Base-by-base conservation (phyloP, 1,284 basidiomycete species). In the Ceratobasidium sp. region DNA sequence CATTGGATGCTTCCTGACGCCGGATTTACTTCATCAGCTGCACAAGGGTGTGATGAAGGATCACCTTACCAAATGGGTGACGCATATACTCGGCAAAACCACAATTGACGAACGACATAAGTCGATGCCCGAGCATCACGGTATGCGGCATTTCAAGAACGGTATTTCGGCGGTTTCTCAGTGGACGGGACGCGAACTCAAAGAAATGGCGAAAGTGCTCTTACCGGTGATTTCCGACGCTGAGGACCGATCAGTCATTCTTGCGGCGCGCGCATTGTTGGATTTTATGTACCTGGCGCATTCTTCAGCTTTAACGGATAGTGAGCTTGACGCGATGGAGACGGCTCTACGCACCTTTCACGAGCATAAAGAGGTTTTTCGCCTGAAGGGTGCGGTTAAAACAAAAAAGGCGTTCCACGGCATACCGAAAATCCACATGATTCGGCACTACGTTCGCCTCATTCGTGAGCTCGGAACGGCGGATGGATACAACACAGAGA, bases 41-140 rank as follows among this genome's bases (percentile, higher is more conserved):
- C 86, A 85, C 80, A 86, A 86, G 73, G 85, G 85, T 0, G 81
- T 83, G 2, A 86, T 86, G 80, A 86, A 86, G 71, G 86, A 87
- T 77, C 86, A 87, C 76, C 79, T 87, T 0, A 82, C 86, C 0
- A 79, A 78, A 5, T 88, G 85, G 86, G 87, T 86, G n/a, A n/a
- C n/a, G n/a, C n/a, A n/a, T n/a, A n/a, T n/a, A n/a, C n/a, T n/a
- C n/a, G n/a, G n/a, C n/a, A n/a, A n/a, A n/a, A n/a, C n/a, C 69
- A 85, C n/a, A n/a, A n/a, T 87, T 70, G 86, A 86, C 77, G 81
- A 78, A 28, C 70, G 83, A 82, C 85, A 85, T 71, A 76, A 70
- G 7, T 64, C 82, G 0, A 82, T 85, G 81, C 78, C 84, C 1
- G 64, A 66, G 0, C 87, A 87, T 80, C 85, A 86, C 77, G 81